phyloP scores from a whole-genome alignment of 108 stramenopile genomes.

The Cylindrotheca closterium region DNA sequence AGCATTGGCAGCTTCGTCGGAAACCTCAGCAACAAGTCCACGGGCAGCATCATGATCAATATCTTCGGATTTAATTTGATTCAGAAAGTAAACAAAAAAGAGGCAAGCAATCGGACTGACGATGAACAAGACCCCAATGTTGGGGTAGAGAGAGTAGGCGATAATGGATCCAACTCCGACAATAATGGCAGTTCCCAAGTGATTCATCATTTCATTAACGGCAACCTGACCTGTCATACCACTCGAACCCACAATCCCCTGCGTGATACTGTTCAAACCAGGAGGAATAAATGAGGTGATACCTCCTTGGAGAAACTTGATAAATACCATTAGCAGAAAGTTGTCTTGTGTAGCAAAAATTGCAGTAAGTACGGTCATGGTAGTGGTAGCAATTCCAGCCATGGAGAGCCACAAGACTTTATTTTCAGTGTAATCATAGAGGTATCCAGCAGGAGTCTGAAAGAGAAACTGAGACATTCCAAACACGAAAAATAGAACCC shows the following conservation, averaged over 20 bases:
- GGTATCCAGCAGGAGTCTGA: constrained; percentile 86
- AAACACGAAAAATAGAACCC: constrained; percentile 87
- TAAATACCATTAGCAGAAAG: constrained; percentile 68
- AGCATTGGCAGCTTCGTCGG: not conserved
- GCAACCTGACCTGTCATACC: constrained; percentile 88
- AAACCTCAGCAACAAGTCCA: constrained; percentile 39
- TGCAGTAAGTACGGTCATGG: constrained; percentile 72
- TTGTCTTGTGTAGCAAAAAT: constrained; percentile 72
- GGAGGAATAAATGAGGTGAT: constrained; percentile 87
- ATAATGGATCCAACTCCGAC: constrained; percentile 62
- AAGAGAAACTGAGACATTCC: constrained; percentile 89
- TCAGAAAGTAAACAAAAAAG: constrained; percentile 65
- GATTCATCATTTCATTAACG: constrained; percentile 89
- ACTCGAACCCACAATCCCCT: constrained; percentile 81
- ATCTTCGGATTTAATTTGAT: constrained; percentile 65
- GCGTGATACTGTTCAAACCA: constrained; percentile 85
- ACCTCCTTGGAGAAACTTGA: constrained; percentile 82
- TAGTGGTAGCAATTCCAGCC: constrained; percentile 65
- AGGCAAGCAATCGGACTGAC: constrained; percentile 86
- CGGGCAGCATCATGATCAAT: constrained; percentile 90
- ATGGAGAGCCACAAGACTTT: constrained; percentile 67
- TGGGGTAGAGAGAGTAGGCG: constrained; percentile 72
- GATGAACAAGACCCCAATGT: constrained; percentile 71
- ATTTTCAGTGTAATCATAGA: constrained; percentile 81
- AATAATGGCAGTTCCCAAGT: constrained; percentile 86